Conservation (phyloP, 1,284 basidiomycete species). For the Marasmius sp. region DNA sequence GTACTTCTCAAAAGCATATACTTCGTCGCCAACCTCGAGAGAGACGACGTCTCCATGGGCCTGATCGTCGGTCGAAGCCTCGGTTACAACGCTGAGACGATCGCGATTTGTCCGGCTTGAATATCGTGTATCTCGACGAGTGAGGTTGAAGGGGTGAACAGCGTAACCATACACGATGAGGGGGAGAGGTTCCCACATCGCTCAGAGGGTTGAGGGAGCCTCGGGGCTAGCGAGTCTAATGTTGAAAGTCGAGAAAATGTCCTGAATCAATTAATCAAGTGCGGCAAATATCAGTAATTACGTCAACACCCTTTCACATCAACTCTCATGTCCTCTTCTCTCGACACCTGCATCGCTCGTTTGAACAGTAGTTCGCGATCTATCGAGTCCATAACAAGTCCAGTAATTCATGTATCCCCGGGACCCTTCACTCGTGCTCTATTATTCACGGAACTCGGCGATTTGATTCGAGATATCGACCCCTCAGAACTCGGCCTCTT, state of each 20-base stretch:
- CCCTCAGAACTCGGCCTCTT: constrained; percentile 75
- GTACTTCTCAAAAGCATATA: constrained; percentile 94
- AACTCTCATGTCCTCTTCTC: constrained; percentile 29
- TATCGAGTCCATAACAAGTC: constrained; percentile 32
- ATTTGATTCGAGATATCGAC: constrained; percentile 76
- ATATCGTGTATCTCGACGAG: constrained; percentile 68
- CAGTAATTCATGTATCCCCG: constrained; percentile 12
- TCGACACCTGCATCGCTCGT: constrained; percentile 47
- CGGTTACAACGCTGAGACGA: constrained; percentile 69
- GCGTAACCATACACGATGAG: constrained; percentile 84
- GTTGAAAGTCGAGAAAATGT: constrained; percentile 4
- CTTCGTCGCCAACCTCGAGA: constrained; percentile 90
- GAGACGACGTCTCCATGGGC: constrained; percentile 76
- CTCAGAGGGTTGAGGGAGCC: constrained; percentile 3
- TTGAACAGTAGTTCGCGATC: constrained; percentile 34
- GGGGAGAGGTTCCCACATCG: constrained; percentile 75
- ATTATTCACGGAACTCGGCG: constrained; percentile 58
- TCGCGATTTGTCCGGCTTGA: constrained; percentile 47
- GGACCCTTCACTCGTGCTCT: constrained; percentile 59
- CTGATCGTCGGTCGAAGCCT: constrained; percentile 65
- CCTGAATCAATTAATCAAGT: too few species aligned
- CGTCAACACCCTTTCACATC: constrained; percentile 14
- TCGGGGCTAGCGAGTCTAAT: constrained; percentile 1
- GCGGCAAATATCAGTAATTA: constrained; percentile 2
- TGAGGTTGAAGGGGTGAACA: constrained; percentile 73